Conservation (phyloP, 148 eudicot genomes). For the Salicornia ramosissima region DNA sequence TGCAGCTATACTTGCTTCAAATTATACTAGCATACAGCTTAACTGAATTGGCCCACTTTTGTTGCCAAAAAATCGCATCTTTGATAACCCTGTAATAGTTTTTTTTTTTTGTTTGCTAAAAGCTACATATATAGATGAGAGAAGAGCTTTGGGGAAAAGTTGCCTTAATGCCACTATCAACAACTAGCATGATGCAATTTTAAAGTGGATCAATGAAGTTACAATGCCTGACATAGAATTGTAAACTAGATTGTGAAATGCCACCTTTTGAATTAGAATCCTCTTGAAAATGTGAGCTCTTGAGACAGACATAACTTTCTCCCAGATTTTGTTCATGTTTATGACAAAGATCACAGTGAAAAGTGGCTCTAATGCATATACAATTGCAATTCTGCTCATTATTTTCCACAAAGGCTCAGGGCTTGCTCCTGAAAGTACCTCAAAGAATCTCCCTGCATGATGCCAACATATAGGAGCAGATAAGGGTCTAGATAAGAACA, state of each 20-base stretch:
- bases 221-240: background rate
- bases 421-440: slow-evolving; percentile 69
- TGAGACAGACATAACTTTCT: slow-evolving; percentile 94
- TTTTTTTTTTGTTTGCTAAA: background rate
- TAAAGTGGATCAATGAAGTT: background rate
- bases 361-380: slow-evolving; percentile 82
- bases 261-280: slow-evolving; percentile 88
- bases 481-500: background rate
- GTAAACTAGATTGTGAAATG: background rate
- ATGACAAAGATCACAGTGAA: slow-evolving; percentile 73
- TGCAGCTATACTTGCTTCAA: background rate
- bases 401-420: slow-evolving; percentile 71
- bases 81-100: background rate
- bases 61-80: background rate
- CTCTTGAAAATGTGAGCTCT: slow-evolving; percentile 91
- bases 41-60: background rate
- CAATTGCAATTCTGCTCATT: slow-evolving; percentile 60
- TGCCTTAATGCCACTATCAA: background rate
- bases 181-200: background rate
- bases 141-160: background rate
- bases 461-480: slow-evolving; percentile 9
- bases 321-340: slow-evolving; percentile 88
- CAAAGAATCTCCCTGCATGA: slow-evolving; percentile 80
- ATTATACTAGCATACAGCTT: background rate
- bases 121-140: background rate